Evolutionary conservation across 2,329 filamentous ascomycete genomes (phyloP).

Genomic region (Teratosphaeria destructans): DNA sequence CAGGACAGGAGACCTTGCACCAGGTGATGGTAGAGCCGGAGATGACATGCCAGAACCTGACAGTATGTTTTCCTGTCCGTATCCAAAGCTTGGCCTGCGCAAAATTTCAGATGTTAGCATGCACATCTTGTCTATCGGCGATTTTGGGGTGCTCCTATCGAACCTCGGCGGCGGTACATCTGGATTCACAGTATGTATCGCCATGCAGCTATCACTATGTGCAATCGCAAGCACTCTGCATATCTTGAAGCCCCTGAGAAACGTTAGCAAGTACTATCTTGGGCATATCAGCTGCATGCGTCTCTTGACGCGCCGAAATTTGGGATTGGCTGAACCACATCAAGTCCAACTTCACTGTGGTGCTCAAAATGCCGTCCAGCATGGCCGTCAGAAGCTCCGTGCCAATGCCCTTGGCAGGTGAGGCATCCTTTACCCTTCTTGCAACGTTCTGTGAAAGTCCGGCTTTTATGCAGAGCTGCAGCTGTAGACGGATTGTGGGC

Average conservation of each 20-base stretch:
- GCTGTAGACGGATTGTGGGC: neutral
- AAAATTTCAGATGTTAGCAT: constrained; percentile 4
- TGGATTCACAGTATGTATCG: constrained; percentile 51
- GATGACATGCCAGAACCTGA: neutral
- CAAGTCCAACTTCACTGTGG: neutral
- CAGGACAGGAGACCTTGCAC: constrained; percentile 7
- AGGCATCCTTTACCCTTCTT: too few relatives aligned
- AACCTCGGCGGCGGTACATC: constrained; percentile 39
- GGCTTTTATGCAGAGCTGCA: neutral
- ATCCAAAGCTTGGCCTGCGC: constrained; percentile 10
- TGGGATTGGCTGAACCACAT: neutral
- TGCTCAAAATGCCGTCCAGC: neutral
- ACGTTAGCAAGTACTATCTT: neutral
- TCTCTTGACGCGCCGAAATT: neutral
- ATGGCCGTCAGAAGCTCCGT: neutral
- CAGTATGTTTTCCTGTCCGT: constrained; percentile 7
- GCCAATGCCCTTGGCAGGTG: too few relatives aligned
- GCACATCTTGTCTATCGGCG: constrained; percentile 1
- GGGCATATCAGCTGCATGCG: neutral
- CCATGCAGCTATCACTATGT: constrained; percentile 44
- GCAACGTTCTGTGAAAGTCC: too few relatives aligned
- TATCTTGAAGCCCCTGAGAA: constrained; percentile 33
- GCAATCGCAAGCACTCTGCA: constrained; percentile 37
- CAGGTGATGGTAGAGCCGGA: constrained; percentile 8
- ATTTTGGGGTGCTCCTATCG: neutral